Base-by-base conservation (phyloP, 176 grass and related monocot genomes). In the Eleusine coracana region DNA sequence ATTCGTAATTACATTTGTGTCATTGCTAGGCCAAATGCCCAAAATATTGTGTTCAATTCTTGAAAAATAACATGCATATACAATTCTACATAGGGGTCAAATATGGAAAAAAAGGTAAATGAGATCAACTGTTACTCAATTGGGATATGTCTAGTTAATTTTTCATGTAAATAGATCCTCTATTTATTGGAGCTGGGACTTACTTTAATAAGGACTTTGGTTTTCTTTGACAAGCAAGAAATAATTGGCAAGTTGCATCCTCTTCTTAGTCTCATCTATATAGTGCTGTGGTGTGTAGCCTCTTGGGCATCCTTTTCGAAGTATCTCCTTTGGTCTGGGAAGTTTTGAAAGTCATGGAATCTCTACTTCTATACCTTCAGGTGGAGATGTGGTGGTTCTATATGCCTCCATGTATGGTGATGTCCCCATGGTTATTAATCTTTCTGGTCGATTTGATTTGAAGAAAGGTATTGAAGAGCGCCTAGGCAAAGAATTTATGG, bases 341-440 rank as follows among this genome's bases (percentile, higher is more conserved):
- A 66, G 11, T 58, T 66, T 81, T 31, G 6, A 67, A 76, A 65
- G 17, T 28, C 37, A 60, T 25, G 13, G 40, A 82, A 21, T 71
- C 6, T 60, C 17, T 15, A 80, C n/a, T 50, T 54, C 49, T 68
- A 29, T 62, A 74, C 42, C 39, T 77, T 34, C 75, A 98, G 96
- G 96, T 76, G 96, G 96, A 86, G 73, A 91, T 91, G 88, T 87
- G 44, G 92, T 95, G 69, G 88, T 98, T 86, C 73, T 98, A 34
- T 98, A 98, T 91, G 92, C 96, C 68, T 98, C 92, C 54, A 72
- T 87, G 6, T 95, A 93, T 45, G 81, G 80, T n/a, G 89, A 95
- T 89, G 90, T 98, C 21, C 85, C 25, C 65, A 90, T 83, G 84
- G 90, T 93, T 65, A 70, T 95, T 66, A 98, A 95, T 84, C 46